Evolutionary conservation across 2,329 filamentous ascomycete genomes (phyloP).

Genomic region (Claviceps humidiphila): DNA sequence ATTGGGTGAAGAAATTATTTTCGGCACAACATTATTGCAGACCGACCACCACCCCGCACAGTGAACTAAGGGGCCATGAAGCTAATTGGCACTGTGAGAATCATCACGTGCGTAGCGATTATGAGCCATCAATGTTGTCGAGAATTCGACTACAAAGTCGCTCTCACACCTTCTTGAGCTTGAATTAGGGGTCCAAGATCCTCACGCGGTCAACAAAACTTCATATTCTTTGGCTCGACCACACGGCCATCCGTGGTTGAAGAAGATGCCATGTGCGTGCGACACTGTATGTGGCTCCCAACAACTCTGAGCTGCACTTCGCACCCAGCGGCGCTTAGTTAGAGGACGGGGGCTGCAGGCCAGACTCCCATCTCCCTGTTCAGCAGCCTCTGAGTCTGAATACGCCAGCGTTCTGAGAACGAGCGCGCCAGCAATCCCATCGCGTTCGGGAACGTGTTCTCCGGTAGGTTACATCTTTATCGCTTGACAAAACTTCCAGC

Average conservation of each 20-base stretch:
- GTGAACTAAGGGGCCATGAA: slow-evolving; percentile 7
- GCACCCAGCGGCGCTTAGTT: slow-evolving; percentile 4
- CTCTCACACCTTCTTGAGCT: background rate
- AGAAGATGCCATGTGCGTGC: background rate
- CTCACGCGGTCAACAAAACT: background rate
- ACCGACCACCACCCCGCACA: slow-evolving; percentile 12
- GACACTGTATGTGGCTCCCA: slow-evolving; percentile 7
- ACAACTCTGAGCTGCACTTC: slow-evolving; percentile 1
- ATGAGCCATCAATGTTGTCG: slow-evolving; percentile 15
- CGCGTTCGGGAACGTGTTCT: background rate
- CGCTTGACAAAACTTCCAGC: background rate
- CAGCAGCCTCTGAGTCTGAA: slow-evolving; percentile 3
- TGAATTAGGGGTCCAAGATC: background rate
- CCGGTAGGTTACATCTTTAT: slow-evolving; percentile 3
- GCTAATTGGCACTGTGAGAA: slow-evolving; percentile 13
- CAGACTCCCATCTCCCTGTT: slow-evolving; percentile 4
- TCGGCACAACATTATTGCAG: slow-evolving; percentile 18
- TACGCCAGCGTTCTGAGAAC: slow-evolving; percentile 4
- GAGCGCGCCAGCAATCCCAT: slow-evolving; percentile 6
- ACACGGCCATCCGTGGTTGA: background rate
- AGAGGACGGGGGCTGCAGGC: slow-evolving; percentile 4
- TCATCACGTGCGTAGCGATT: slow-evolving; percentile 23
- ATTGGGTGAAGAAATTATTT: slow-evolving; percentile 13
- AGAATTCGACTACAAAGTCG: background rate
- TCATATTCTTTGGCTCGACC: background rate